Evolutionary conservation across 108 stramenopile species (phyloP).

Genomic region (Pseudonitzschia delicatissima): DNA sequence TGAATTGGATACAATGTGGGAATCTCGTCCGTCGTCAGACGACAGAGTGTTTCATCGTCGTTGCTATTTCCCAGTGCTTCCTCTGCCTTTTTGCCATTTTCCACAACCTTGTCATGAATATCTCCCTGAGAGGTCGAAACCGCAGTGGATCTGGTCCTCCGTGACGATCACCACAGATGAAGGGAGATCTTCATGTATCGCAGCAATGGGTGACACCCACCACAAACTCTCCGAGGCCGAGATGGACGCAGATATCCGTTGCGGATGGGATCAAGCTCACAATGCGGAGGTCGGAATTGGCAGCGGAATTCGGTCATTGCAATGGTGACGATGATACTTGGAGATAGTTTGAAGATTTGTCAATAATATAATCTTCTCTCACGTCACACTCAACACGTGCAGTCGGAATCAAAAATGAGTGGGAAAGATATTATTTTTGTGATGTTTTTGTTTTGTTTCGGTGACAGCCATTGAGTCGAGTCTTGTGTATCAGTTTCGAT

Average conservation of each 20-base stretch:
- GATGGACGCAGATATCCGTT: conserved; percentile 64
- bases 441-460: too few species aligned
- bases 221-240: conserved; percentile 44
- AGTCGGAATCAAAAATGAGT: too few species aligned
- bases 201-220: conserved; percentile 73
- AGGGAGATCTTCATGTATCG: conserved; percentile 14
- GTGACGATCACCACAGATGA: not conserved
- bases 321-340: too few species aligned
- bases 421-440: too few species aligned
- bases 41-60: not conserved
- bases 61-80: not conserved
- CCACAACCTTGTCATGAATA: conserved; percentile 27
- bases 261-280: conserved; percentile 62
- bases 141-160: not conserved
- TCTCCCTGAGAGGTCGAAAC: conserved; percentile 22
- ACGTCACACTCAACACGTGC: too few species aligned
- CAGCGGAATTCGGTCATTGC: too few species aligned
- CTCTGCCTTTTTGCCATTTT: not conserved
- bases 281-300: too few species aligned
- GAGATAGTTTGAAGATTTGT: too few species aligned
- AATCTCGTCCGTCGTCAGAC: conserved; percentile 14
- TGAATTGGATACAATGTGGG: conserved; percentile 63
- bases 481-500: too few species aligned
- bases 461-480: too few species aligned
- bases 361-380: too few species aligned